Evolutionary conservation across 305 asterid genomes (phyloP).

Genomic region (Caryopteris hybrid): DNA sequence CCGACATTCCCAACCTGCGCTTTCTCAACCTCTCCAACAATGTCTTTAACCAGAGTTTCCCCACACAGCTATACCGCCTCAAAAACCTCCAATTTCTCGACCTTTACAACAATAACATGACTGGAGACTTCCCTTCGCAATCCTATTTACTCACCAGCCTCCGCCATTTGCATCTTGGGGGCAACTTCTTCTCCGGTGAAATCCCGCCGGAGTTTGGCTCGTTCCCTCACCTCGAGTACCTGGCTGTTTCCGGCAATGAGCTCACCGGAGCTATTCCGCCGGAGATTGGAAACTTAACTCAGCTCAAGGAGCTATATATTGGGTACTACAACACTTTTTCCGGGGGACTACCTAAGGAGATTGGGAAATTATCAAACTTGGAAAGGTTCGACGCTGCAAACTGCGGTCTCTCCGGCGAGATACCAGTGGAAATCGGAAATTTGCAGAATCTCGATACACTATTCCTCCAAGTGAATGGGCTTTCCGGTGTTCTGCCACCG

Average conservation of each 20-base stretch:
- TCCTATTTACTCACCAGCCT: slow-evolving; percentile 41
- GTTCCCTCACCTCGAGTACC: slow-evolving; percentile 54
- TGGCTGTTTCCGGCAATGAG: slow-evolving; percentile 80
- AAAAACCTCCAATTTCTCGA: slow-evolving; percentile 57
- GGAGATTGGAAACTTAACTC: slow-evolving; percentile 59
- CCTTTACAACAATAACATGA: slow-evolving; percentile 71
- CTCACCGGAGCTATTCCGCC: slow-evolving; percentile 61
- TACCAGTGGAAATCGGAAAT: slow-evolving; percentile 65
- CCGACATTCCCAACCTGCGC: slow-evolving; percentile 42
- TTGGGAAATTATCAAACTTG: slow-evolving; percentile 61
- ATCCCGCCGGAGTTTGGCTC: slow-evolving; percentile 64
- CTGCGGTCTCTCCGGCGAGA: slow-evolving; percentile 72
- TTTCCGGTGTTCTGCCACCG: slow-evolving; percentile 51
- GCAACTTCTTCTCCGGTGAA: slow-evolving; percentile 61
- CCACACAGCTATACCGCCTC: slow-evolving; percentile 41
- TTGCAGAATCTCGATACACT: slow-evolving; percentile 73
- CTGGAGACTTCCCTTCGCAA: slow-evolving; percentile 59
- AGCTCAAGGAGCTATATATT: slow-evolving; percentile 60
- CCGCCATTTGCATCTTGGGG: slow-evolving; percentile 73
- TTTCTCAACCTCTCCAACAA: slow-evolving; percentile 73
- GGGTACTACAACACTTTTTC: slow-evolving; percentile 69
- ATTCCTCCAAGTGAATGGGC: slow-evolving; percentile 71
- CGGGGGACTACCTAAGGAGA: slow-evolving; percentile 78
- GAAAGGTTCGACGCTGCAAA: slow-evolving; percentile 66
- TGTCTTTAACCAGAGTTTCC: slow-evolving; percentile 50